These are phyloP conservation scores for Pseudocercospora ulei DNA, from an alignment of 2,329 filamentous ascomycete genomes.

Conservation along the genomic window DNA sequence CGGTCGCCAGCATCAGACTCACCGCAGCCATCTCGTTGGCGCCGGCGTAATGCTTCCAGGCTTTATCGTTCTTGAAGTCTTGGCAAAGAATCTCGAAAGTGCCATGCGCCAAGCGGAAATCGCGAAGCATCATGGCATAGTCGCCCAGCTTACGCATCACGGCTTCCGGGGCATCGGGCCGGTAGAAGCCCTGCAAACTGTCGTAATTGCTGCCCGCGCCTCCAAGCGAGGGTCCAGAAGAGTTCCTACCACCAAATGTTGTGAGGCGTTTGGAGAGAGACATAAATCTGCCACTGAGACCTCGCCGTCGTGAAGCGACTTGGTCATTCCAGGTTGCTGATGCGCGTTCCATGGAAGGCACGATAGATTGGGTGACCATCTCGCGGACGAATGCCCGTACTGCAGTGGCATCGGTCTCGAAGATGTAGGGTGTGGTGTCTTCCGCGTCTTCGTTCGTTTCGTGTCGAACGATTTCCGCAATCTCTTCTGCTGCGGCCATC, in stretches of 20 bases:
- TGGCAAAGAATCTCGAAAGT: conserved; percentile 82
- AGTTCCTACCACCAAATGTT: conserved; percentile 60
- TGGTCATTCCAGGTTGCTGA: conserved; percentile 94
- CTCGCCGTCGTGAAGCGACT: conserved; percentile 78
- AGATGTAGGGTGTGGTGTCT: conserved; percentile 67
- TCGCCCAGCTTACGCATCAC: conserved; percentile 88
- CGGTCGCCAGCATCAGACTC: conserved; percentile 67
- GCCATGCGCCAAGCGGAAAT: conserved; percentile 85
- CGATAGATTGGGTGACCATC: conserved; percentile 86
- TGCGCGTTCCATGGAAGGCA: conserved; percentile 92
- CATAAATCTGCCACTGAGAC: conserved; percentile 86
- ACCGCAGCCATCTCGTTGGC: conserved; percentile 92
- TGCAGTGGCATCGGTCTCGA: conserved; percentile 81
- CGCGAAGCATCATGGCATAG: conserved; percentile 91
- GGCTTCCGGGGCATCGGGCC: conserved; percentile 73
- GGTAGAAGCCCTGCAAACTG: conserved; percentile 65
- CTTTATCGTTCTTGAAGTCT: conserved; percentile 91
- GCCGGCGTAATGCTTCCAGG: conserved; percentile 89
- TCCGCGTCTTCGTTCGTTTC: conserved; percentile 57
- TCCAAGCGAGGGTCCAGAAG: conserved; percentile 42
- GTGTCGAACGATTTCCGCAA: conserved; percentile 53
- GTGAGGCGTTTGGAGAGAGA: conserved; percentile 85
- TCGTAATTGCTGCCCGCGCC: conserved; percentile 64
- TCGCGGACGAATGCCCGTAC: conserved; percentile 85
- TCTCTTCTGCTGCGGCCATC: conserved; percentile 78